These are phyloP conservation scores for Neofusicoccum cordaticola DNA, from an alignment of 2,329 filamentous ascomycete species.

Conservation along the genomic window DNA sequence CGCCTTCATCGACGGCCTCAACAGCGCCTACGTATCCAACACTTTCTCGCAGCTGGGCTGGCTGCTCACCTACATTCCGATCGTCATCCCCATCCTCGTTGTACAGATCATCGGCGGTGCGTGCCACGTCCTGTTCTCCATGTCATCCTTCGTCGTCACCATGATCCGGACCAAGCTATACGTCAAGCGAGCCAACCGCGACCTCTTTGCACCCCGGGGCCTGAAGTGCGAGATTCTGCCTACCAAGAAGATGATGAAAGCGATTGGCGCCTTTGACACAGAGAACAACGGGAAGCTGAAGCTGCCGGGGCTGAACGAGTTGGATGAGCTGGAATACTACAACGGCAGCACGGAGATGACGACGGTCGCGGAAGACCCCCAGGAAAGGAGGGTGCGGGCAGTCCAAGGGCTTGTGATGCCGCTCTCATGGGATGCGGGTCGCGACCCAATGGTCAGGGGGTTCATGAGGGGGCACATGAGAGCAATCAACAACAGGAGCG, in stretches of 20 bases:
- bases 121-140: background rate
- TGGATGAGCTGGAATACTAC: background rate
- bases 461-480: background rate
- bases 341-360: background rate
- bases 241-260: background rate
- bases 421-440: background rate
- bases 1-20: conserved; percentile 27
- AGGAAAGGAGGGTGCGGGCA: background rate
- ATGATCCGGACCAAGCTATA: background rate
- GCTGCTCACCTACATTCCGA: conserved; percentile 21
- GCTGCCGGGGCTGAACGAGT: background rate
- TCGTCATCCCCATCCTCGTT: conserved; percentile 22
- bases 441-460: background rate
- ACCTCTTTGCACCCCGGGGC: background rate
- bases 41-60: conserved; percentile 24
- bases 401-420: background rate
- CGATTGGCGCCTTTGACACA: background rate
- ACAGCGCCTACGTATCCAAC: conserved; percentile 26
- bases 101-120: conserved; percentile 3
- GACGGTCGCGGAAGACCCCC: background rate
- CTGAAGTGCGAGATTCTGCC: background rate
- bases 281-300: background rate
- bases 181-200: background rate
- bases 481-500: background rate
- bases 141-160: background rate